Evolutionary conservation across 805 yeast genomes (phyloP), one percentile per base, ranked within the genome.

Genomic region (Starmerella tilneyi): DNA sequence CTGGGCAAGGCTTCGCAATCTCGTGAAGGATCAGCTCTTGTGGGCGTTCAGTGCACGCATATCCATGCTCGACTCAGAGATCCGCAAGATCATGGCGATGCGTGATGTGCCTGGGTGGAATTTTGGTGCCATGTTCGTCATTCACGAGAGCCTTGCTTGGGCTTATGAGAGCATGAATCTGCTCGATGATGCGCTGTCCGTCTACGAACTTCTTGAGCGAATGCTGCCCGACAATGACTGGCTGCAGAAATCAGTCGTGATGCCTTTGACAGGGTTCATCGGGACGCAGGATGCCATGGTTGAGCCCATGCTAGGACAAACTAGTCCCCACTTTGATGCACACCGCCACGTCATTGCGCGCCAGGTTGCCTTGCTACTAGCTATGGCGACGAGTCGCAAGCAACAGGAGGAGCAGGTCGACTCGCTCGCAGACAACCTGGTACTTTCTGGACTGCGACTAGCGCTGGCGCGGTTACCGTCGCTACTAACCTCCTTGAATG

Each of bases 141-240:
- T 67, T 50, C 70, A 71, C 48, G 75, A 77, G 44, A 69, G 71
- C 6, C 59, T 78, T 34, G 80, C 79, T 0, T 60, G 69, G 26
- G 65, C 75, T 3, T 69, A 75, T 45, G 73, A 72, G 44, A 72
- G 72, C 37, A 67, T 84, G 64, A 70, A 71, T 21, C 69, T 81
- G 20, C 61, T 67, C 21, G 81, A 79, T 22, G 88, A 82, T 43
- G 71, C 89, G 0, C 57, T 79, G 28, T 62, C 59, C 3, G 69
- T 72, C 19, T 79, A 76, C 51, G 71, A 73, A 26, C 66, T 64
- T 23, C 54, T 82, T 5, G 66, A 68, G 15, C 47, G 54, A 1
- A 50, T 61, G 7, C 65, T 49, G 8, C 16, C 36, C 2, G 21
- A 66, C 24, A 53, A 59, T 24, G 41, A 42, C 9, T 52, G 57